Base-by-base conservation (phyloP, 148 eudicot genomes). In the Rhododendron kiyosumense region DNA sequence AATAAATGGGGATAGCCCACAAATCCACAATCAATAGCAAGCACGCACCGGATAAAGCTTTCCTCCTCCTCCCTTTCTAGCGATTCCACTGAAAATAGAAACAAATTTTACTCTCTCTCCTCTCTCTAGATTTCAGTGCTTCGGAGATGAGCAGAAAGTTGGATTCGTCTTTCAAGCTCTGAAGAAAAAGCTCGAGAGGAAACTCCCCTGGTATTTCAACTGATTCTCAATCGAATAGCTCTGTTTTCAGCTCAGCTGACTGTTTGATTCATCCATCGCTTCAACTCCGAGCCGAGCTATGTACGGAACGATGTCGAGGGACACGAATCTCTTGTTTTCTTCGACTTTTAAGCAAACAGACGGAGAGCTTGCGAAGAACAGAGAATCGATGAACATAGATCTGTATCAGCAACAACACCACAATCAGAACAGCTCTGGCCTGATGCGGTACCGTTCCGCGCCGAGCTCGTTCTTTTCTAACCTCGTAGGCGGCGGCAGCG, bases 391-490 rank as follows among this genome's bases (percentile, higher is more conserved):
- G 52, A 36, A n/a, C 7, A 41, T 83, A 87, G 86, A 87, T 87
- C 88, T 83, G 22, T 63, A 78, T 41, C 78, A 81, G 67, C 32
- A 57, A 14, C 52, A 83, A 51, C 89, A 88, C 8, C 84, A 78
- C 74, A 61, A 41, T 17, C 87, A 86, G 26, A 80, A 73, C 26
- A 41, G 38, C 78, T 28, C 74, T 34, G 87, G 85, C 13, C 78
- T 88, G 28, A 82, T 81, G 75, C 73, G 93, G 59, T 90, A 89
- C 79, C 87, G 92, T 5, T 92, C 94, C 3, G 92, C 92, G 71
- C 94, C 94, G 77, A 88, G 92, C 86, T 88, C 94, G 3, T 91
- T 89, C 52, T 89, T 91, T 7, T 84, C 89, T 0, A 83, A 88
- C 67, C 82, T 89, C 1, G 13, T 88, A 18, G 86, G 86, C 78